Conservation (phyloP, 108 stramenopile genomes). For the Cyclostephanos tholiformis region DNA sequence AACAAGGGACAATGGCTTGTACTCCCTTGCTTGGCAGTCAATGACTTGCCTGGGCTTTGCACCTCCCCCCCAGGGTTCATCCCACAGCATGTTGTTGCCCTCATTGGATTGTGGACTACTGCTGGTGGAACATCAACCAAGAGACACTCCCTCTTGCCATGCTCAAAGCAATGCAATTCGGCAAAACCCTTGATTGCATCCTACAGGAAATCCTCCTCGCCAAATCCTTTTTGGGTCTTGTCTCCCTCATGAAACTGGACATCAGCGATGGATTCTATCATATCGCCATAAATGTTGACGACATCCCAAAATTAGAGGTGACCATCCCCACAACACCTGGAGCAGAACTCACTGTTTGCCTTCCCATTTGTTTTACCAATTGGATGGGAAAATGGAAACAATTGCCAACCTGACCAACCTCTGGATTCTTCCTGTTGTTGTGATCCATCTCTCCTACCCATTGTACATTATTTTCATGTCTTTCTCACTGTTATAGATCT, state of each 20-base stretch:
- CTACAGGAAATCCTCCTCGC: no score
- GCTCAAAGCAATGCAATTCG: not conserved
- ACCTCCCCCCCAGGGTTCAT: slow-evolving; percentile 25
- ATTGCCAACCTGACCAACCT: no score
- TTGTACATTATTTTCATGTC: no score
- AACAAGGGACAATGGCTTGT: slow-evolving; percentile 18
- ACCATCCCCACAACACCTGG: slow-evolving; percentile 19
- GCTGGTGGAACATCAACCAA: no score
- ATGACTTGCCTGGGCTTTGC: slow-evolving; percentile 7
- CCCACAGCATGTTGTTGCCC: no score
- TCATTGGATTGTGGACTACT: no score
- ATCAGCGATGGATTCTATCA: slow-evolving; percentile 44
- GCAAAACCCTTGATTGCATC: not conserved
- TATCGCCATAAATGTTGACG: slow-evolving; percentile 7
- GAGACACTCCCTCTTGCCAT: not conserved
- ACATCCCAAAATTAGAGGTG: slow-evolving; percentile 31
- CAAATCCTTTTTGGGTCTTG: not conserved
- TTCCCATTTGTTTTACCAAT: no score
- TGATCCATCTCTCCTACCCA: no score
- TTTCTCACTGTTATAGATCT: no score
- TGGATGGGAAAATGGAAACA: no score
- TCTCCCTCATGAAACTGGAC: no score
- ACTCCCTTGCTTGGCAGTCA: slow-evolving; percentile 28
- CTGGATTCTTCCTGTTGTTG: no score
- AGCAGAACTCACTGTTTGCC: not conserved